Percentiles rank a stretch among this genome's conserved stretches.
phyloP scores from a whole-genome alignment of 179 eudicot species.

The Silene coronaria region DNA sequence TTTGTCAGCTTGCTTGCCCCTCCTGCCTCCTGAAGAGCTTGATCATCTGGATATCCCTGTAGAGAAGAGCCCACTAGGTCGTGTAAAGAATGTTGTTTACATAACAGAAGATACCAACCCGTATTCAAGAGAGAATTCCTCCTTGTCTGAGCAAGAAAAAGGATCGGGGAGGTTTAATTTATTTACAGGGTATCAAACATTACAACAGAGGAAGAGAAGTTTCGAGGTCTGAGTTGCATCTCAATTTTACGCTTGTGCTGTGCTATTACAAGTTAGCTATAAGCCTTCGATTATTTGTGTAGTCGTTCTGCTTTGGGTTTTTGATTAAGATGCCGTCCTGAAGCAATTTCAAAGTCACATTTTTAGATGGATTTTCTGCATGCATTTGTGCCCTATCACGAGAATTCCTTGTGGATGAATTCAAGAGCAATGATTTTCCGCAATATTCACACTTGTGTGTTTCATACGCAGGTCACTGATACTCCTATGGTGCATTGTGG shows the following conservation, averaged over 20 bases:
- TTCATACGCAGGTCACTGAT: constrained; percentile 47
- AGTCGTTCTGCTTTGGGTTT: background rate
- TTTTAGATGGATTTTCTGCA: background rate
- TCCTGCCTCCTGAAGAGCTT: constrained; percentile 62
- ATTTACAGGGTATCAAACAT: constrained; percentile 81
- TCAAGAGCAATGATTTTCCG: background rate
- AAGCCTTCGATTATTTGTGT: constrained; percentile 1
- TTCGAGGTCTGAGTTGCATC: constrained; percentile 49
- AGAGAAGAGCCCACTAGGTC: constrained; percentile 31
- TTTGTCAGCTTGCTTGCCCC: constrained; percentile 66
- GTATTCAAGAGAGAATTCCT: constrained; percentile 31
- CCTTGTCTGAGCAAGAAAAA: constrained; percentile 35
- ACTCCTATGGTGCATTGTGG: constrained; percentile 75
- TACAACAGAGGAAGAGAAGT: constrained; percentile 67
- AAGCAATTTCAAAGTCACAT: background rate
- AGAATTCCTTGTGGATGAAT: background rate
- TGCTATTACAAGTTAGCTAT: background rate
- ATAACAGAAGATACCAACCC: constrained; percentile 44
- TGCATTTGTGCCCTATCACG: constrained; percentile 8
- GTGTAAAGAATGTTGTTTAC: constrained; percentile 55
- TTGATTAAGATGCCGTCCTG: background rate
- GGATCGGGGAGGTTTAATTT: constrained; percentile 67
- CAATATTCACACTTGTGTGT: background rate
- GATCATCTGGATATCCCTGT: constrained; percentile 57
- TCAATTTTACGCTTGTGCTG: background rate